Evolutionary conservation across 2,329 filamentous ascomycete species (phyloP), one percentile per base, ranked within the genome.

Genomic region (Xylaria sp.): DNA sequence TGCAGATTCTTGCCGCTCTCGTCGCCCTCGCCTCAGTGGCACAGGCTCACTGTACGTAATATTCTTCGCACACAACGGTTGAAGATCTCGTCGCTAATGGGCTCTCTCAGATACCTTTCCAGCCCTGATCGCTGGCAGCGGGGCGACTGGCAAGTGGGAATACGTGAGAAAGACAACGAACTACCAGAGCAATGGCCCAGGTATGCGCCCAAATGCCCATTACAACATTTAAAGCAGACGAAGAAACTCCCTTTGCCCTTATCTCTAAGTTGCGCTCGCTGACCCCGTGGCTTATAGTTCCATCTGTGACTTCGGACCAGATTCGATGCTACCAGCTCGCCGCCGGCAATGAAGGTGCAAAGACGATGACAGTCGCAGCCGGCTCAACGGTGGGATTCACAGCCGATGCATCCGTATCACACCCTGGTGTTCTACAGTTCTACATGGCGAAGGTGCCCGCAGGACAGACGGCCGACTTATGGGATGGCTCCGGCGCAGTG

Each of bases 311-410:
- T 57, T 84, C 82, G 48, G 72, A 80, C 1, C 81, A 83, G 66
- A 84, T 86, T 78, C 83, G 83, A n/a, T 87, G 85, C 80, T 86
- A 85, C 76, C 82, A 86, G 73, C 78, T 82, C 10, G 76, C 75
- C 10, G 73, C 81, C 3, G 82, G 83, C 48, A 80, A 79, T 59
- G 79, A 81, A 52, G 82, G 82, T 2, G 80, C 80, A 0, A 76
- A 79, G 58, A 83, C 81, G 1, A 80, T 82, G 68, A 82, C 78
- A 52, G 80, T 85, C 7, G 80, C 81, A 10, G 84, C 84, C 18
- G 84, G 84, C 23, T 78, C 79, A 12, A 81, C 79, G 0, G 75
- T 86, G 0, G 79, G 79, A n/a, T 84, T 85, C 78, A 82, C 81
- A 18, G 80, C 82, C 15, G 80, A 80, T 51, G 71, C 83, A 0